These are phyloP conservation scores for Auriculariales sp. DNA, from an alignment of 768 basidiomycete genomes.

Conservation along the genomic window DNA sequence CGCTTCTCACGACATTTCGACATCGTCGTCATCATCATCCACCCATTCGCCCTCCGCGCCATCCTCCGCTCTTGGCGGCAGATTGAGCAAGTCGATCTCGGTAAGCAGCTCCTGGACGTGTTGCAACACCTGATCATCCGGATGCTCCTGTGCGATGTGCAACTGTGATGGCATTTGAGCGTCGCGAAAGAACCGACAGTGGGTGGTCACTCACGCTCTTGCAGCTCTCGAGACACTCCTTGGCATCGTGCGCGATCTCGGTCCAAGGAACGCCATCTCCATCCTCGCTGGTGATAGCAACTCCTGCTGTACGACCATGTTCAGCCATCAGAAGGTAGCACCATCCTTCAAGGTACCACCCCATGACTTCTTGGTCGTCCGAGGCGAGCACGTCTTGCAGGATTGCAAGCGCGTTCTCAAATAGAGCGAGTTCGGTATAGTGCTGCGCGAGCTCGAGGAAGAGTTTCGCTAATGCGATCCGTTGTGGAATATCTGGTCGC, in stretches of 20 bases:
- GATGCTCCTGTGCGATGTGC: conserved; percentile 54
- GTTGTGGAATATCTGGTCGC: conserved; percentile 56
- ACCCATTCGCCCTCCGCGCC: conserved; percentile 49
- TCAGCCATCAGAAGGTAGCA: conserved; percentile 76
- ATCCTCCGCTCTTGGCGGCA: conserved; percentile 41
- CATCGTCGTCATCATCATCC: conserved; percentile 37
- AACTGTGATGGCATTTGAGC: conserved; percentile 28
- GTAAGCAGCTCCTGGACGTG: conserved; percentile 63
- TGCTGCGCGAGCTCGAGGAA: conserved; percentile 41
- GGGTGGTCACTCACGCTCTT: conserved; percentile 39
- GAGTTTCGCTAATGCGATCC: conserved; percentile 62
- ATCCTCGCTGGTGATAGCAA: neutral
- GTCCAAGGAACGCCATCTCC: conserved; percentile 34
- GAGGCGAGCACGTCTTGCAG: conserved; percentile 64
- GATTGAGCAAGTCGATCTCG: conserved; percentile 47
- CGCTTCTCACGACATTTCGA: conserved; percentile 29
- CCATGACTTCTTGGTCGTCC: conserved; percentile 80
- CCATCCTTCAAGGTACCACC: conserved; percentile 93
- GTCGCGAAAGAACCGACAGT: neutral
- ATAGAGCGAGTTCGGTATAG: conserved; percentile 30
- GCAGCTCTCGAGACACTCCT: conserved; percentile 76
- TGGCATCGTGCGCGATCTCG: conserved; percentile 63
- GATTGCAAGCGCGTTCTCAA: conserved; percentile 57
- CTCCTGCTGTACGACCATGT: conserved; percentile 17
- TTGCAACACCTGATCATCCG: conserved; percentile 59